Evolutionary conservation across 106 monocot genomes (phyloP).

Genomic region (Dendrobium officinale): DNA sequence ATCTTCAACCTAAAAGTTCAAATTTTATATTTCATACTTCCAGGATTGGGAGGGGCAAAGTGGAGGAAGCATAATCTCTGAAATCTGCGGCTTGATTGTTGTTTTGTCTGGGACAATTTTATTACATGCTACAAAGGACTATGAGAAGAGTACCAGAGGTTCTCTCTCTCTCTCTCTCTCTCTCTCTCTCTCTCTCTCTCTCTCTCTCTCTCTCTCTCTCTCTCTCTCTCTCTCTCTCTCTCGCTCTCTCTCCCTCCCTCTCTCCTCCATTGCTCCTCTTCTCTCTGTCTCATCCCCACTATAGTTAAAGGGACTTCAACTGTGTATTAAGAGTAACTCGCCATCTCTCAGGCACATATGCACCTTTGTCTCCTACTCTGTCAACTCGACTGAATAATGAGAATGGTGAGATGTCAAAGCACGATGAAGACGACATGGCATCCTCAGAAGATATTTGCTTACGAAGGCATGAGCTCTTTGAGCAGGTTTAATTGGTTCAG

Average conservation of each 20-base stretch:
- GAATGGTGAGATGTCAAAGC: slow-evolving; percentile 53
- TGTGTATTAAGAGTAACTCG: not conserved
- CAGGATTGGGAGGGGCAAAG: slow-evolving; percentile 93
- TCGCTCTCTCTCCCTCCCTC: not conserved
- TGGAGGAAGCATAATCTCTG: slow-evolving; percentile 65
- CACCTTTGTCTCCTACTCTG: slow-evolving; percentile 66
- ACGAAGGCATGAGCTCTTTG: slow-evolving; percentile 38
- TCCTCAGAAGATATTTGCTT: slow-evolving; percentile 41
- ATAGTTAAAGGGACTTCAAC: too few relatives aligned
- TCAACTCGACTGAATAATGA: slow-evolving; percentile 38
- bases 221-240: not conserved
- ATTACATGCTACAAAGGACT: slow-evolving; percentile 75
- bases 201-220: not conserved
- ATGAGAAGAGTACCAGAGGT: slow-evolving; percentile 52
- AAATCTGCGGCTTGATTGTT: slow-evolving; percentile 86
- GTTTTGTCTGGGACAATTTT: slow-evolving; percentile 88
- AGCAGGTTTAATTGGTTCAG: not conserved
- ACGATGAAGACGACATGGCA: slow-evolving; percentile 44
- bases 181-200: not conserved
- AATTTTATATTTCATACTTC: not conserved
- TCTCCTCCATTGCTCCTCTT: too few relatives aligned
- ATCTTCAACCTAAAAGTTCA: not conserved
- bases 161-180: too few relatives aligned
- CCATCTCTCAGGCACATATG: slow-evolving; percentile 39
- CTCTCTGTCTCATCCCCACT: too few relatives aligned